A percentile compares a stretch with the other conserved stretches of the same genome.
Evolutionary conservation across 257 asterid species (phyloP).

Genomic region (Asclepias syriaca): DNA sequence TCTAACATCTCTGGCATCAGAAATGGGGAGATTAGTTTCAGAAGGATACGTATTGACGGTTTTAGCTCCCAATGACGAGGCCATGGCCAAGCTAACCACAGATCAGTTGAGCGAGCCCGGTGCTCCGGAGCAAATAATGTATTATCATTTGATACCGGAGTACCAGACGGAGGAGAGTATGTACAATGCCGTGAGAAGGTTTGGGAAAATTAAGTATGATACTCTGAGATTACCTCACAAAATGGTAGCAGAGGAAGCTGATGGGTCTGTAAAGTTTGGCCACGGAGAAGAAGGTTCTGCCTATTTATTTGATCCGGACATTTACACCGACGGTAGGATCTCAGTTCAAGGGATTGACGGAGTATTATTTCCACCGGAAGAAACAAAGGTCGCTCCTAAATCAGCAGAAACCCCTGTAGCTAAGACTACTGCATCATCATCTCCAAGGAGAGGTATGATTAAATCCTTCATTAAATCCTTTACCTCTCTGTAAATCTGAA

Average conservation of each 20-base stretch:
- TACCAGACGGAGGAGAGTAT: conserved; percentile 95
- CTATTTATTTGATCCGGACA: conserved; percentile 81
- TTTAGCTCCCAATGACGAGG: conserved; percentile 88
- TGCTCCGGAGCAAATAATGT: conserved; percentile 91
- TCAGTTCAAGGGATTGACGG: conserved; percentile 94
- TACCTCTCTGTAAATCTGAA: conserved; percentile 1
- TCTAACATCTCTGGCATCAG: conserved; percentile 78
- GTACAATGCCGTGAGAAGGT: conserved; percentile 86
- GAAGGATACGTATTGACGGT: conserved; percentile 88
- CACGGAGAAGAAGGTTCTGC: conserved; percentile 65
- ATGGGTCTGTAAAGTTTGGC: conserved; percentile 86
- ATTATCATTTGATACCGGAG: conserved; percentile 83
- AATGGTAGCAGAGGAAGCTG: conserved; percentile 88
- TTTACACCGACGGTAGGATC: conserved; percentile 88
- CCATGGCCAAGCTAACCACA: conserved; percentile 84
- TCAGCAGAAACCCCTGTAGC: conserved; percentile 45
- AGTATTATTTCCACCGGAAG: conserved; percentile 70
- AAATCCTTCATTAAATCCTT: conserved; percentile 3
- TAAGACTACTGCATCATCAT: conserved; percentile 36
- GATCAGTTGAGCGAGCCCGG: conserved; percentile 90
- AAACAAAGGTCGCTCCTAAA: conserved; percentile 35
- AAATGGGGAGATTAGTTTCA: conserved; percentile 85
- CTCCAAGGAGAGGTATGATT: conserved; percentile 59
- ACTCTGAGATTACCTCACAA: conserved; percentile 81
- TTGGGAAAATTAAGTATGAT: conserved; percentile 78